phyloP scores from a whole-genome alignment of 257 asterid genomes.

The Solanum chilense region DNA sequence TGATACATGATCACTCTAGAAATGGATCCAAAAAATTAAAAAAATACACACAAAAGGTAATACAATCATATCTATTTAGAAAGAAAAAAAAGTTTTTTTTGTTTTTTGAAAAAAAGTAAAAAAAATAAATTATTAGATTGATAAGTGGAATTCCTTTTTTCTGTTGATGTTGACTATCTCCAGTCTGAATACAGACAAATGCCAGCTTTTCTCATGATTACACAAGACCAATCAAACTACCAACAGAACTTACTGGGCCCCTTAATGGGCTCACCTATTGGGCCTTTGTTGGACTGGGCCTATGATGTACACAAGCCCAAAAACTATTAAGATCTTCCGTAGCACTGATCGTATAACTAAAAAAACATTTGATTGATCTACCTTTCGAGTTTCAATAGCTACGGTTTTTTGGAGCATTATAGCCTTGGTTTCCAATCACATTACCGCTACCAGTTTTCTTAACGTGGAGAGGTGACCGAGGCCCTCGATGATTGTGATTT shows the following conservation, averaged over 20 bases:
- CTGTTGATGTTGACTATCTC: neutral
- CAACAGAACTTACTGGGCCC: neutral
- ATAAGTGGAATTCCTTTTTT: neutral
- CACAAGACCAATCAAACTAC: neutral
- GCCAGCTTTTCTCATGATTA: neutral
- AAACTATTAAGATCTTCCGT: neutral
- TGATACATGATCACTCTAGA: neutral
- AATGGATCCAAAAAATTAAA: neutral
- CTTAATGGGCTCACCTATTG: neutral
- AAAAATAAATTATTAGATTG: neutral
- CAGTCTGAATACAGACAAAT: neutral
- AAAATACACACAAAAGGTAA: neutral
- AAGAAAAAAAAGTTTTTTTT: no score
- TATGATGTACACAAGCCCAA: neutral
- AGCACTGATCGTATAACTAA: neutral
- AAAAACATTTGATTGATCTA: neutral
- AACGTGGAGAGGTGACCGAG: slow-evolving; percentile 9
- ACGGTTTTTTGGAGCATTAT: neutral
- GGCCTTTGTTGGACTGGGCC: neutral
- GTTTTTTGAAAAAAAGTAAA: neutral
- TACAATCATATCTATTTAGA: neutral
- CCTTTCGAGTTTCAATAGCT: slow-evolving; percentile 8
- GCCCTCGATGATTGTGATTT: neutral
- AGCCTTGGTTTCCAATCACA: neutral
- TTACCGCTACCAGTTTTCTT: slow-evolving; percentile 10